These are phyloP conservation scores for Alternaria sp. DNA, from an alignment of 2,329 filamentous ascomycete genomes.

Conservation along the genomic window DNA sequence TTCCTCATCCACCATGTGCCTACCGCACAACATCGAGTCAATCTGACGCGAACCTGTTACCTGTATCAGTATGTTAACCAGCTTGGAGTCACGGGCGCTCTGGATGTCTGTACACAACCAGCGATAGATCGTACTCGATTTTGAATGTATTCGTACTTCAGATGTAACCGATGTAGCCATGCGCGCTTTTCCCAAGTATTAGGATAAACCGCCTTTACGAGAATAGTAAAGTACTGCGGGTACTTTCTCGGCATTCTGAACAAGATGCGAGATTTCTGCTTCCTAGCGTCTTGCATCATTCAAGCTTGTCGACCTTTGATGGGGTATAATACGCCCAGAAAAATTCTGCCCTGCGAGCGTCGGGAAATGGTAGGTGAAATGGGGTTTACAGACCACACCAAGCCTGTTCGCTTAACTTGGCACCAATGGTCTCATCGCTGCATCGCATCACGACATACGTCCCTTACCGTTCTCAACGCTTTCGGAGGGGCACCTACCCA, in stretches of 20 bases:
- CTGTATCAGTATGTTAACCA: no score
- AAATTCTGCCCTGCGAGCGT: neutral
- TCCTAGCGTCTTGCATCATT: neutral
- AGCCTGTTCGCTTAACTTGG: conserved; percentile 1
- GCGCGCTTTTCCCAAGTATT: neutral
- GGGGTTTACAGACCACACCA: neutral
- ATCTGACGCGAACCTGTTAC: no score
- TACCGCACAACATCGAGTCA: no score
- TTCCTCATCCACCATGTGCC: no score
- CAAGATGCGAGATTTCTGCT: neutral
- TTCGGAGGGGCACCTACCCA: neutral
- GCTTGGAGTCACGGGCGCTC: no score
- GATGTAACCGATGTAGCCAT: neutral
- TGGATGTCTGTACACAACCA: no score
- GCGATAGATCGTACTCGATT: no score
- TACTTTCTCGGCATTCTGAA: neutral
- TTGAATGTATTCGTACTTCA: neutral
- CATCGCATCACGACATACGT: conserved; percentile 18
- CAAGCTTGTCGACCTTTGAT: neutral
- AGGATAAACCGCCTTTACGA: neutral
- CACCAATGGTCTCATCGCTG: conserved; percentile 17
- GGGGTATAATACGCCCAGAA: neutral
- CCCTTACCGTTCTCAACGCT: conserved; percentile 1
- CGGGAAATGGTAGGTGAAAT: neutral
- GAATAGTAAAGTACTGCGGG: neutral